These are phyloP conservation scores for Microsporum canis DNA, from an alignment of 2,329 filamentous ascomycete genomes.

Conservation along the genomic window DNA sequence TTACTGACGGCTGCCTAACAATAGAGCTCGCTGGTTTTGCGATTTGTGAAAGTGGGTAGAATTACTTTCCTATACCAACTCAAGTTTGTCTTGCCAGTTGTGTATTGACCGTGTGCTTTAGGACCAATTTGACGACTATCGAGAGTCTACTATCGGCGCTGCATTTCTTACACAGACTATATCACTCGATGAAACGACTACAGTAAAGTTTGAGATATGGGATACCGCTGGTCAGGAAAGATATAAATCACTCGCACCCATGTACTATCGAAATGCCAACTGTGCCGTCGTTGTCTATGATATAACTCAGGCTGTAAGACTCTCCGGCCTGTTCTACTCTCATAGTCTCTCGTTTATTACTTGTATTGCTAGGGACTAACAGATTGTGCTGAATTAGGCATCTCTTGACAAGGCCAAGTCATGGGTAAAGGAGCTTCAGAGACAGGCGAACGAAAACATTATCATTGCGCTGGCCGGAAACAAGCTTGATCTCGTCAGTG, in stretches of 20 bases:
- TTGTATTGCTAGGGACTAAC: constrained; percentile 1
- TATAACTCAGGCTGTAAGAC: constrained; percentile 90
- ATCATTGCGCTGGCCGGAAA: constrained; percentile 97
- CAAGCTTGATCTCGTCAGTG: constrained; percentile 90
- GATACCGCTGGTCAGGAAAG: constrained; percentile 96
- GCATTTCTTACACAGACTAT: constrained; percentile 99
- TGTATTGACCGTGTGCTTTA: constrained; percentile 27
- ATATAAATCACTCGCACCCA: constrained; percentile 96
- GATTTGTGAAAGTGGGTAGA: constrained; percentile 80
- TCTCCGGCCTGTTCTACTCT: background rate
- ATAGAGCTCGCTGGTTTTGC: constrained; percentile 90
- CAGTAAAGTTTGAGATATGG: constrained; percentile 99
- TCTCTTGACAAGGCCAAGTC: constrained; percentile 98
- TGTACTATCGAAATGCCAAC: constrained; percentile 99
- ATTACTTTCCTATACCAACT: background rate
- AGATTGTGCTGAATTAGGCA: constrained; percentile 44
- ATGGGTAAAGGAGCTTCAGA: constrained; percentile 97
- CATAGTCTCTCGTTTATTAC: background rate
- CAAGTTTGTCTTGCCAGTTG: background rate
- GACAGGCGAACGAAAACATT: constrained; percentile 98
- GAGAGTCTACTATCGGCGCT: constrained; percentile 95
- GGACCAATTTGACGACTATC: constrained; percentile 99
- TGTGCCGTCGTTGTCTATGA: constrained; percentile 98
- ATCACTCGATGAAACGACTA: constrained; percentile 92
- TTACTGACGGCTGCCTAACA: constrained; percentile 22